phyloP scores from a whole-genome alignment of 768 basidiomycete species.

The Suillus clintonianus region DNA sequence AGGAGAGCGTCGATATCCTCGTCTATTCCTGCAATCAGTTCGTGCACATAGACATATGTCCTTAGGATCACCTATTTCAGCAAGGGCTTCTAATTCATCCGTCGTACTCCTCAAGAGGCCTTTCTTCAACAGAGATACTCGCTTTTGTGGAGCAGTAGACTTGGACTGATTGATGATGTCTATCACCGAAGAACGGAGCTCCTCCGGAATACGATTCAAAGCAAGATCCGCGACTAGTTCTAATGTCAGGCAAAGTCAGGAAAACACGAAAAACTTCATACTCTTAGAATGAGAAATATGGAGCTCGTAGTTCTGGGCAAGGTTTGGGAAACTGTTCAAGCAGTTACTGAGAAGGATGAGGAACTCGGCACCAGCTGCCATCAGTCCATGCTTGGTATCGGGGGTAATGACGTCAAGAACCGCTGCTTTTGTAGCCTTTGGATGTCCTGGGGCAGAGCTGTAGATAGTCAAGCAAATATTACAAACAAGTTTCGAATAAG shows the following conservation, averaged over 20 bases:
- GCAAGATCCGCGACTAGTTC: slow-evolving; percentile 64
- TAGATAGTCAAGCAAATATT: slow-evolving; percentile 5
- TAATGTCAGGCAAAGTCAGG: background rate
- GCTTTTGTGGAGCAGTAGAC: slow-evolving; percentile 66
- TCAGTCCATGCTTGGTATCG: slow-evolving; percentile 61
- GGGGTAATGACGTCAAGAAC: slow-evolving; percentile 84
- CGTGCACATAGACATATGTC: background rate
- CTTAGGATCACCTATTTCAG: slow-evolving; percentile 53
- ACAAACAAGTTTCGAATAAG: slow-evolving; percentile 6
- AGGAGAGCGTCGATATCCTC: slow-evolving; percentile 63
- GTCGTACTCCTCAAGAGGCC: slow-evolving; percentile 65
- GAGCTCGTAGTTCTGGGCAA: slow-evolving; percentile 69
- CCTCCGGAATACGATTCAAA: slow-evolving; percentile 61
- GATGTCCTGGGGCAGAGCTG: slow-evolving; percentile 73
- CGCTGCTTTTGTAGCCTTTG: slow-evolving; percentile 70
- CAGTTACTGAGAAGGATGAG: slow-evolving; percentile 68
- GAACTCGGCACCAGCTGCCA: slow-evolving; percentile 74
- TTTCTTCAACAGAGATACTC: slow-evolving; percentile 66
- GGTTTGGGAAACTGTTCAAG: slow-evolving; percentile 71
- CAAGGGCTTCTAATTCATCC: slow-evolving; percentile 74
- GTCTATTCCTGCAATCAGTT: slow-evolving; percentile 39
- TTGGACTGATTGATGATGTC: slow-evolving; percentile 70
- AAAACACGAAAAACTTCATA: slow-evolving; percentile 35
- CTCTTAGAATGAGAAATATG: slow-evolving; percentile 78
- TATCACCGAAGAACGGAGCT: slow-evolving; percentile 54